Percentiles rank a stretch among this genome's conserved stretches.
phyloP scores from a whole-genome alignment of 2,329 filamentous ascomycete genomes.

The Sporothrix protearum region DNA sequence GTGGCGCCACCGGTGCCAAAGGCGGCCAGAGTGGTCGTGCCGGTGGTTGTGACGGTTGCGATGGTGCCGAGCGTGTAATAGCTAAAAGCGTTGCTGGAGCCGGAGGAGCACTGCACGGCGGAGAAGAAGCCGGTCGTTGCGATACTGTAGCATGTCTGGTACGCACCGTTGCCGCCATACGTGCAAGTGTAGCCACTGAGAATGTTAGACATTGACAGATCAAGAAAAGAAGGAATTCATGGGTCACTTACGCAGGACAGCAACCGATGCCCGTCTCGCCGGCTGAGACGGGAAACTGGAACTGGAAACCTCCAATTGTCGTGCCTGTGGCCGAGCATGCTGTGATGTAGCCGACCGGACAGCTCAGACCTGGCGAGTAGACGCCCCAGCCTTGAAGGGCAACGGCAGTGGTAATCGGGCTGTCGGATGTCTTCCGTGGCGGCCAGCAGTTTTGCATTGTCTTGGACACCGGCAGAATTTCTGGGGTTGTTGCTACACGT shows the following conservation, averaged over 20 bases:
- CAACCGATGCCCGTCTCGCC: constrained; percentile 37
- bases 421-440: constrained; percentile 20
- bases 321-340: constrained; percentile 27
- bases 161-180: constrained; percentile 2
- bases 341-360: constrained; percentile 28
- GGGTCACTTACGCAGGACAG: constrained; percentile 31
- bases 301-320: constrained; percentile 29
- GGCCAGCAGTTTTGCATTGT: constrained; percentile 30
- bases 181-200: constrained; percentile 29
- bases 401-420: constrained; percentile 1
- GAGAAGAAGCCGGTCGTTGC: constrained; percentile 27
- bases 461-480: constrained; percentile 22
- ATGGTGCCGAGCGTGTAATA: constrained; percentile 21
- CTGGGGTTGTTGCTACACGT: constrained; percentile 25
- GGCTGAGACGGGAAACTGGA: constrained; percentile 32
- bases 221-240: neutral
- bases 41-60: constrained; percentile 25
- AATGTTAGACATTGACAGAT: neutral
- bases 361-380: constrained; percentile 30
- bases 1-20: neutral
- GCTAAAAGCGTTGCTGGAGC: constrained; percentile 27
- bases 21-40: constrained; percentile 16
- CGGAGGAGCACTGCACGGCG: constrained; percentile 29
- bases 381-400: constrained; percentile 29
- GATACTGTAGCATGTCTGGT: constrained; percentile 24